A percentile compares a stretch with the other conserved stretches of the same genome.
These are phyloP conservation scores for Paecilomyces niveus DNA, from an alignment of 2,329 filamentous ascomycete species.

Conservation along the genomic window DNA sequence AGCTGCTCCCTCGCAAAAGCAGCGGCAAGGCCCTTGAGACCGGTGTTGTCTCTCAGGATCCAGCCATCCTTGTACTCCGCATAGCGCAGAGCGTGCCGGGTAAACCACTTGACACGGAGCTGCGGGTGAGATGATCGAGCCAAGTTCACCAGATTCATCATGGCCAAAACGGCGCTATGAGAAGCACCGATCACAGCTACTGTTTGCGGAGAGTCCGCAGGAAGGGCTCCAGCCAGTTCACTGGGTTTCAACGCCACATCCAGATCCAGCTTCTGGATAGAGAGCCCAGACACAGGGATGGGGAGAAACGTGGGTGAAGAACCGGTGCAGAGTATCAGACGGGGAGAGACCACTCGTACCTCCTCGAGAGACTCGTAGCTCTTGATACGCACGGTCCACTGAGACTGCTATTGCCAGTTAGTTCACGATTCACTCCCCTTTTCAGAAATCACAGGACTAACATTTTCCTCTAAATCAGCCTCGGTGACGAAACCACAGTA, in stretches of 20 bases:
- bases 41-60: constrained; percentile 60
- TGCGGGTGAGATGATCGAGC: constrained; percentile 45
- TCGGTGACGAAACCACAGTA: constrained; percentile 26
- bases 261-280: constrained; percentile 43
- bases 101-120: constrained; percentile 56
- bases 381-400: constrained; percentile 27
- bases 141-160: constrained; percentile 54
- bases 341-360: constrained; percentile 31
- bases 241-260: constrained; percentile 52
- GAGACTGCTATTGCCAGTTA: constrained; percentile 16
- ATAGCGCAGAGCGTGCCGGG: constrained; percentile 53
- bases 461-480: constrained; percentile 24
- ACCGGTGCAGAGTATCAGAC: constrained; percentile 54
- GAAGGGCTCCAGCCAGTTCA: constrained; percentile 37
- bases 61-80: constrained; percentile 56
- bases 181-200: constrained; percentile 56
- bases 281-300: constrained; percentile 35
- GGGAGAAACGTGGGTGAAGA: constrained; percentile 42
- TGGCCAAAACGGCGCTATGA: constrained; percentile 56
- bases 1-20: constrained; percentile 54
- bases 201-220: constrained; percentile 28
- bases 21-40: constrained; percentile 56
- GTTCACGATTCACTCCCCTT: neutral
- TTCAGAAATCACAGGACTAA: constrained; percentile 10
- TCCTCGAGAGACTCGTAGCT: constrained; percentile 19